Base-by-base conservation (phyloP, 2,329 filamentous ascomycete species). In the Byssochlamys sp. region DNA sequence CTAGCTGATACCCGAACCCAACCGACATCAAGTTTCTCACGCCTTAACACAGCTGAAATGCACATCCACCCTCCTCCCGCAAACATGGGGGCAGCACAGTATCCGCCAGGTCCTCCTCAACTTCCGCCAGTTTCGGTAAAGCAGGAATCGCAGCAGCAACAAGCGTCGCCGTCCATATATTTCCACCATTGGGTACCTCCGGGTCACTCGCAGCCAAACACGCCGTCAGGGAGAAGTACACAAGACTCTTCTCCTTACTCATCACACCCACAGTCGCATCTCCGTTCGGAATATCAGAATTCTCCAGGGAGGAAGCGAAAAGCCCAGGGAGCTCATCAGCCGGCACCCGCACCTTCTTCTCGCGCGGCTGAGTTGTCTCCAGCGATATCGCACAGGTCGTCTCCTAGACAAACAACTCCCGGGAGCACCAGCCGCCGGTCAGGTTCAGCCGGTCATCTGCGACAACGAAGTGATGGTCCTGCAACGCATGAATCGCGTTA, bases 161-260 rank as follows among this genome's bases (percentile, higher is more conserved):
- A 86, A 61, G 81, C 84, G 19, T 89, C 88, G 48, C 85, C 87
- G 0, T 88, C 86, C 25, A 88, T 95, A 53, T 94, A 90, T 72
- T 96, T 96, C 71, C 90, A 95, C 69, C 90, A 95, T 70, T 96
- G 91, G 90, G 88, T 92, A 59, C 91, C 91, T 52, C 91, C 91
- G 12, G 82, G 61, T 81, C 88, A 72, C 62, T 80, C 81, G 59
- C 85, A 88, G 69, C 87, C 88, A 60, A 83, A 82, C 67, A 88
- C 87, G 61, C 87, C 89, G 67, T 86, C 88, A 77, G 85, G 87
- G 84, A 87, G 84, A 55, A 84, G 84, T 78, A 73, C 82, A 77
- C 77, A 77, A 71, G 72, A 77, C 60, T 76, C 71, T 64, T 76
- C 71, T 64, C 73, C 72, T 55, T 68, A 72, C 64, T 69, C 71